Percentiles rank a stretch among this genome's conserved stretches.
These are phyloP conservation scores for Pascua sp. DNA, from an alignment of 1,284 basidiomycete genomes.

Conservation along the genomic window DNA sequence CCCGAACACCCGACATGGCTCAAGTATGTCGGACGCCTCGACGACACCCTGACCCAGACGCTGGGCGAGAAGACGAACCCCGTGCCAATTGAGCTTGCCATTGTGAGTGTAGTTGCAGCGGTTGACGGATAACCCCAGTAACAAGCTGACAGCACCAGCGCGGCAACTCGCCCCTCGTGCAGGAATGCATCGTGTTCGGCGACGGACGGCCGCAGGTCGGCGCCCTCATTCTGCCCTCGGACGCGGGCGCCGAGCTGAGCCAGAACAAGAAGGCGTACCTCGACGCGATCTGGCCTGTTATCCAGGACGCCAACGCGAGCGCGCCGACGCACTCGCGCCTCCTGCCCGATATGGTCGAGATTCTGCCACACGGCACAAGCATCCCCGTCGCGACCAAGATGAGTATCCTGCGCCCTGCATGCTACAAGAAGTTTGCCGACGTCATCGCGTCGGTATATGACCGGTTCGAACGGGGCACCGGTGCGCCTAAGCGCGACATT, in stretches of 20 bases:
- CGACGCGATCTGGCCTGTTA: slow-evolving; percentile 53
- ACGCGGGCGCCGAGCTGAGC: slow-evolving; percentile 49
- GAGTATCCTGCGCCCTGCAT: slow-evolving; percentile 46
- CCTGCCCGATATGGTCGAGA: slow-evolving; percentile 55
- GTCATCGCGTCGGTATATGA: slow-evolving; percentile 55
- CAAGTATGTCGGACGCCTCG: slow-evolving; percentile 60
- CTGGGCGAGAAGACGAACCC: slow-evolving; percentile 61
- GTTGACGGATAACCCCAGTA: too few species aligned
- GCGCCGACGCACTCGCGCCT: slow-evolving; percentile 59
- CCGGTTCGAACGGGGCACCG: slow-evolving; percentile 52
- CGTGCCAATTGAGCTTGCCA: slow-evolving; percentile 47
- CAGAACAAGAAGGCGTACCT: slow-evolving; percentile 47
- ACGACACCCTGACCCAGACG: slow-evolving; percentile 56
- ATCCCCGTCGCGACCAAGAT: slow-evolving; percentile 46
- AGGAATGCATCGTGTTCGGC: slow-evolving; percentile 61
- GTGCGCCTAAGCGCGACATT: slow-evolving; percentile 46
- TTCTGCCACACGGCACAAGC: slow-evolving; percentile 51
- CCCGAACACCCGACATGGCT: slow-evolving; percentile 51
- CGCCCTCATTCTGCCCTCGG: slow-evolving; percentile 58
- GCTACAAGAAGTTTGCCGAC: slow-evolving; percentile 56
- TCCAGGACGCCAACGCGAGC: slow-evolving; percentile 55
- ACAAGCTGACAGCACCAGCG: slow-evolving; percentile 16
- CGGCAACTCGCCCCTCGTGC: slow-evolving; percentile 51
- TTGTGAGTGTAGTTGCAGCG: slow-evolving; percentile 24
- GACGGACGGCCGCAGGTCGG: slow-evolving; percentile 57